Base-by-base conservation (phyloP, 2,329 filamentous ascomycete species). In the Fusarium siculi region DNA sequence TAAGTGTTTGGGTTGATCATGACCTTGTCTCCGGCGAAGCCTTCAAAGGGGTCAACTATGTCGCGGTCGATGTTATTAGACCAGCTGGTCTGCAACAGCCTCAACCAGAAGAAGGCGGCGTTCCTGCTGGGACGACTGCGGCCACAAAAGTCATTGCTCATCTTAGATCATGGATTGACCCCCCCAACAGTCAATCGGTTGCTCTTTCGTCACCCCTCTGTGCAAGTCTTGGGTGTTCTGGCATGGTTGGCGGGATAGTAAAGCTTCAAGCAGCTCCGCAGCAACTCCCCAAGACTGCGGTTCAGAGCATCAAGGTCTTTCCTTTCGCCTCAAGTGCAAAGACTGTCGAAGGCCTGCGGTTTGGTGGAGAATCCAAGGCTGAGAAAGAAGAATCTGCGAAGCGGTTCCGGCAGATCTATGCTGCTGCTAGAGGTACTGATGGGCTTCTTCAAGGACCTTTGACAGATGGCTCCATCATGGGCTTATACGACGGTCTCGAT, bases 391-490 rank as follows among this genome's bases (percentile, higher is more conserved):
- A 95, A 74, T 90, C 91, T 7, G 85, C 89, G 19, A 92, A 92
- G 77, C 89, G 90, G 47, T 91, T 97, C 69, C 89, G 90, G 70
- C 88, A 91, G 16, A 88, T 94, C 7, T 96, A 96, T 75, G 89
- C 90, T 25, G 87, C 86, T 36, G 80, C 85, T 36, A 87, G 85
- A 42, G 85, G 81, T 15, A 79, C 84, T 0, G 88, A 89, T 28
- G 90, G 92, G 3, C 81, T 98, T 23, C 84, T 98, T 4, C 89
- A 93, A 62, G 96, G 96, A 0, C 95, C 96, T 9, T 80, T 99
- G 56, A 98, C 95, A 1, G 94, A 99, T 81, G 95, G 96, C 5
- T 93, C 96, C 83, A 83, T 98, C 19, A 83, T 99, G 25, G 91
- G 85, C 1, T 76, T 86, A 40, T 87, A 87, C 61, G 85, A 87